Evolutionary conservation across 345 rosid species (phyloP).

Genomic region (Cardiospermum halicacabum): DNA sequence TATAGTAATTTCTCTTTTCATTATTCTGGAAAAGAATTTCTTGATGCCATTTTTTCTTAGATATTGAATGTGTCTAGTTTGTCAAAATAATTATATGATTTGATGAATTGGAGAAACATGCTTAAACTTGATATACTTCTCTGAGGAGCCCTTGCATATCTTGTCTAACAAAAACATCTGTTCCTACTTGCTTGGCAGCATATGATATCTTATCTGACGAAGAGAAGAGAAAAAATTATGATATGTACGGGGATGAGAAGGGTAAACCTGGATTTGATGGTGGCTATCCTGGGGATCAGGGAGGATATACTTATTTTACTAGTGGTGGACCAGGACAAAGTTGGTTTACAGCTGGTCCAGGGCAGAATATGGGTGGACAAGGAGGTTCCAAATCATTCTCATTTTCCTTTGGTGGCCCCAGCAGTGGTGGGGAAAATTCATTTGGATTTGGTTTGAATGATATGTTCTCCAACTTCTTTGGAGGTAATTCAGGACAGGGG

Average conservation of each 20-base stretch:
- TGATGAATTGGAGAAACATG: not conserved
- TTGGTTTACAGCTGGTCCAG: constrained; percentile 52
- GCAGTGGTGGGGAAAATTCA: constrained; percentile 41
- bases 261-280: constrained; percentile 77
- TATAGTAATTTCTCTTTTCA: constrained; percentile 19
- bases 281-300: constrained; percentile 56
- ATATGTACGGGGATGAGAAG: constrained; percentile 81
- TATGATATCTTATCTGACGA: constrained; percentile 91
- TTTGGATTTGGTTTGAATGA: constrained; percentile 66
- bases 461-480: constrained; percentile 56
- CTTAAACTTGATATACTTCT: not conserved
- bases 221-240: constrained; percentile 82
- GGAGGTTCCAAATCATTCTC: constrained; percentile 65
- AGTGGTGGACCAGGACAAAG: constrained; percentile 55
- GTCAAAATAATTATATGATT: not conserved
- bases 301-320: constrained; percentile 55
- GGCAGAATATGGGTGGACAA: constrained; percentile 70
- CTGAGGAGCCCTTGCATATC: not conserved
- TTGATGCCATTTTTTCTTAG: not conserved
- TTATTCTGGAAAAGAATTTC: not conserved
- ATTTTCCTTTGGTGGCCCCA: constrained; percentile 65
- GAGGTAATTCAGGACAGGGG: constrained; percentile 35
- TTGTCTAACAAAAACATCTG: constrained; percentile 5
- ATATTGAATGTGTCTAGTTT: not conserved
- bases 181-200: constrained; percentile 43